phyloP scores from a whole-genome alignment of 306 rosid genomes.

The Carpinus viminea region DNA sequence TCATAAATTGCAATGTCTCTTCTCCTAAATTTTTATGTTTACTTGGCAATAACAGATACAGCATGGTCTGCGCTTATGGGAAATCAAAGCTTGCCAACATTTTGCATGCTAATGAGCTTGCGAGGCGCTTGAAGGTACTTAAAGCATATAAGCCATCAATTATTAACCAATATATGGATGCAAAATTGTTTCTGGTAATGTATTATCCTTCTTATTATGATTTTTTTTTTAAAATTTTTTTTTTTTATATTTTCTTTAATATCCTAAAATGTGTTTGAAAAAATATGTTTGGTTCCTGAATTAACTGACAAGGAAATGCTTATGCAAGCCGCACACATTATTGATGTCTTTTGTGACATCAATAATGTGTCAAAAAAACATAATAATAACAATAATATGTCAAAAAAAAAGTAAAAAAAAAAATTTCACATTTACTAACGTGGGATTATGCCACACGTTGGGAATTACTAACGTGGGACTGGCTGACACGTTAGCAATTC shows the following conservation, averaged over 20 bases:
- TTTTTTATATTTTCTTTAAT: neutral
- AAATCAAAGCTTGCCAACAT: slow-evolving; percentile 84
- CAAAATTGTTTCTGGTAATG: neutral
- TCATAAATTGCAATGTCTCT: slow-evolving; percentile 9
- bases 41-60: slow-evolving; percentile 48
- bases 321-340: neutral
- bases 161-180: neutral
- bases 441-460: no score
- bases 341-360: neutral
- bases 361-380: no score
- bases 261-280: neutral
- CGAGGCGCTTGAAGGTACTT: slow-evolving; percentile 75
- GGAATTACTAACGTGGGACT: no score
- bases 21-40: neutral
- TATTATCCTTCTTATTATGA: neutral
- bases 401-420: no score
- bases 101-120: slow-evolving; percentile 77
- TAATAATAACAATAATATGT: no score
- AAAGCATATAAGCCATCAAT: slow-evolving; percentile 9
- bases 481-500: no score
- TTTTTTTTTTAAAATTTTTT: no score
- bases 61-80: slow-evolving; percentile 55
- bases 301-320: neutral
- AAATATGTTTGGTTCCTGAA: neutral
- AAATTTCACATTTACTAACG: no score